phyloP scores from a whole-genome alignment of 164 flowering plant genomes.

The Stephania yunnanensis region DNA sequence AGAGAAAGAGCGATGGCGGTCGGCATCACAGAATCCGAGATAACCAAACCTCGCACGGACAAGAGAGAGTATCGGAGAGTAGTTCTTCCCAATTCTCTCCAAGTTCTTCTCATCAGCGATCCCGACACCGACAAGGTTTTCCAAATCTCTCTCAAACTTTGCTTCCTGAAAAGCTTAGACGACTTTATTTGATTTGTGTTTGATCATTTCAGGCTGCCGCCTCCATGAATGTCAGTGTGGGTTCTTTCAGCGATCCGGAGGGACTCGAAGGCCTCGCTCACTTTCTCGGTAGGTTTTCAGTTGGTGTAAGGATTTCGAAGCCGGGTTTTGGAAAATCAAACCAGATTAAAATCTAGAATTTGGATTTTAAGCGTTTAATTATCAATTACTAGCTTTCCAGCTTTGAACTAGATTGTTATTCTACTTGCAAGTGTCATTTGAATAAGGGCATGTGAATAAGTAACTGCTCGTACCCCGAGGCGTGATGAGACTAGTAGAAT shows the following conservation, averaged over 20 bases:
- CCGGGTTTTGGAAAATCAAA: not conserved
- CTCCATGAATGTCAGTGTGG: conserved; percentile 82
- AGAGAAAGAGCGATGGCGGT: not conserved
- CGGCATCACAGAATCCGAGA: conserved; percentile 29
- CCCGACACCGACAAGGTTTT: conserved; percentile 90
- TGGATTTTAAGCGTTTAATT: no score
- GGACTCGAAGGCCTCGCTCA: conserved; percentile 96
- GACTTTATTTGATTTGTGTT: not conserved
- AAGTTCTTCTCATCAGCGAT: conserved; percentile 87
- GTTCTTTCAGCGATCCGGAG: conserved; percentile 76
- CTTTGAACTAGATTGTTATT: no score
- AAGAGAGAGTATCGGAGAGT: conserved; percentile 71
- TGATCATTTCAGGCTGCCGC: conserved; percentile 65
- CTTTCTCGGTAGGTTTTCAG: conserved; percentile 62
- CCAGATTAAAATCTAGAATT: no score
- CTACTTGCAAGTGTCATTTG: no score
- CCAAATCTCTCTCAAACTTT: not conserved
- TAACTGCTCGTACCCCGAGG: no score
- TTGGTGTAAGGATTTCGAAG: not conserved
- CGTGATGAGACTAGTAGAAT: no score
- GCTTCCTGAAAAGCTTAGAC: not conserved
- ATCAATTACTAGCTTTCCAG: no score
- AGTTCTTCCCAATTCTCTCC: conserved; percentile 65
- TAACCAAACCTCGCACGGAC: conserved; percentile 74
- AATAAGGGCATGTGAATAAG: no score